Base-by-base conservation (phyloP, 176 grass and related monocot genomes). In the Themeda triandra region DNA sequence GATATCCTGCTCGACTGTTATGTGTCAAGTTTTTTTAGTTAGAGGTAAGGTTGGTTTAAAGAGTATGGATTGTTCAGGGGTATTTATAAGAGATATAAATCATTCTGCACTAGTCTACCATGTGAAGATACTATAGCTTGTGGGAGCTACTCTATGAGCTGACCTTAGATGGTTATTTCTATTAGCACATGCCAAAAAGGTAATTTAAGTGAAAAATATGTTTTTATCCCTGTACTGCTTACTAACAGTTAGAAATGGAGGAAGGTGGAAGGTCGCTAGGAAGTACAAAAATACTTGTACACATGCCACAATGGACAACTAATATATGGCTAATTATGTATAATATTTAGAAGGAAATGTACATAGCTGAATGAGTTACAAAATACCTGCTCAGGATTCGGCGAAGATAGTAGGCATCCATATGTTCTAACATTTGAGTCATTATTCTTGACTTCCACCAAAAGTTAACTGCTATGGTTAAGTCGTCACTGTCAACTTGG, bases 381-480 rank as follows among this genome's bases (percentile, higher is more conserved):
- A 63, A 70, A 86, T 93, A 98, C 96, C 96, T 95, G 80, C 87
- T 95, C 86, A 98, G 66, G 73, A 98, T 93, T 51, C 83, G 80
- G 12, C 96, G 88, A 36, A 98, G 85, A 86, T 95, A 95, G 85
- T 98, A 98, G 29, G 87, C 91, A 91, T 98, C 96, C 96, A 95
- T 98, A 85, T 98, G 96, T 71, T 93, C 89, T 69, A 89, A 84
- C 91, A 98, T 92, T 76, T 95, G 75, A 41, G 85, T 81, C 93
- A 95, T 95, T 83, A 94, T 89, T 66, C 83, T 86, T 75, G 96
- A 98, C 21, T 88, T 95, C 93, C 96, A 98, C 93, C 96, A 98
- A 87, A 95, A 98, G 53, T 98, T 98, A 69, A 98, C 46, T 36
- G 91, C 96, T 74, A 95, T 89, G 24, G 93, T 98, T 84, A 98